Percentiles rank a stretch among this genome's conserved stretches.
Conservation (phyloP, 805 yeast species). For the Candida piceae region DNA sequence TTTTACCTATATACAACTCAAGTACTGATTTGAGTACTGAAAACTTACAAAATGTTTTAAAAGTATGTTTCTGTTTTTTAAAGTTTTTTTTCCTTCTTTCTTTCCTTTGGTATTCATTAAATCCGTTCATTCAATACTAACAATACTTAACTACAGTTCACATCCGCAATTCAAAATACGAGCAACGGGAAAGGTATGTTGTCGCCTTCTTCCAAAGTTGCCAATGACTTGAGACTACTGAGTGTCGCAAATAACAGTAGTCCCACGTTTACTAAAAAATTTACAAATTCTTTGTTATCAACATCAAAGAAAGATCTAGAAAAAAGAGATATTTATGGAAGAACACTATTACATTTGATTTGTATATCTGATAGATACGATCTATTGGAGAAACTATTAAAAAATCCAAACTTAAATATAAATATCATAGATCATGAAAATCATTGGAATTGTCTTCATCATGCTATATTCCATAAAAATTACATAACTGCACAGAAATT, state of each 20-base stretch:
- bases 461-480: constrained; percentile 55
- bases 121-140: too few relatives aligned
- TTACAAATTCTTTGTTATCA: constrained; percentile 16
- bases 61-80: constrained; percentile 9
- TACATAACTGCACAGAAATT: constrained; percentile 47
- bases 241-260: background rate
- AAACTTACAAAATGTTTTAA: too few relatives aligned
- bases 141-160: constrained; percentile 10
- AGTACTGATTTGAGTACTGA: too few relatives aligned
- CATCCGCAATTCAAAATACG: constrained; percentile 10
- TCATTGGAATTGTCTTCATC: constrained; percentile 79
- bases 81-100: background rate
- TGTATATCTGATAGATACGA: constrained; percentile 46
- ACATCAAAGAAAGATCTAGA: constrained; percentile 35
- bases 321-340: constrained; percentile 64
- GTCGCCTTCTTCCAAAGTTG: constrained; percentile 5
- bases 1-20: too few relatives aligned
- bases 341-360: constrained; percentile 52
- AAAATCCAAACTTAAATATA: constrained; percentile 42
- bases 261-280: constrained; percentile 11
- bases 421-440: constrained; percentile 60
- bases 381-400: constrained; percentile 40
- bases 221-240: constrained; percentile 1
- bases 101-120: too few relatives aligned
- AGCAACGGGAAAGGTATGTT: constrained; percentile 8